Percentiles rank a stretch among this genome's conserved stretches.
phyloP scores from a whole-genome alignment of 108 stramenopile species.

The Pseudonitzschia delicatissima region DNA sequence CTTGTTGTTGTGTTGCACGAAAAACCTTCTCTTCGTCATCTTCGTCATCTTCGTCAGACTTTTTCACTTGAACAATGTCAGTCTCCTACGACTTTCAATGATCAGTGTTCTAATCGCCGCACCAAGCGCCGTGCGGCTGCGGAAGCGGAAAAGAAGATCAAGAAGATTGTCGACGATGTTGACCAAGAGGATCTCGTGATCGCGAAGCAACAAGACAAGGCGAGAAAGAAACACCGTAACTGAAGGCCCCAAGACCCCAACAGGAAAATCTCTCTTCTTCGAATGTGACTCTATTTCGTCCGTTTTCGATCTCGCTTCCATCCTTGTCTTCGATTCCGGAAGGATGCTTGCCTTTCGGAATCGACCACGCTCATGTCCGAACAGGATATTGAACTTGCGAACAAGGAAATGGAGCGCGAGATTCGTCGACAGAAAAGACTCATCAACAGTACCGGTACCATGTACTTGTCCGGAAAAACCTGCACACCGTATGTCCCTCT shows the following conservation, averaged over 20 bases:
- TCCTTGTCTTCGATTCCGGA: neutral
- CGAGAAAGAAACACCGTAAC: neutral
- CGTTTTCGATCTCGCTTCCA: neutral
- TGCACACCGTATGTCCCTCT: neutral
- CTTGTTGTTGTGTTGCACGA: neutral
- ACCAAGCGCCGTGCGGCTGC: neutral
- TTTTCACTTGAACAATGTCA: neutral
- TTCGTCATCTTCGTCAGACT: neutral
- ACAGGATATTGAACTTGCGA: too few relatives aligned
- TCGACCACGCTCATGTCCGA: too few relatives aligned
- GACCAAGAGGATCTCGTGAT: neutral
- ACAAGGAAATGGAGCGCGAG: neutral
- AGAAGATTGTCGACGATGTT: neutral
- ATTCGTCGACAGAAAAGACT: conserved; percentile 9
- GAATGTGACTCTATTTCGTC: too few relatives aligned
- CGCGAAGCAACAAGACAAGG: neutral
- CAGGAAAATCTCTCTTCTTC: too few relatives aligned
- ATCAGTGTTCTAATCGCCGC: neutral
- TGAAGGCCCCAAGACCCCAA: neutral
- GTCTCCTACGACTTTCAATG: neutral
- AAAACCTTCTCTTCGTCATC: neutral
- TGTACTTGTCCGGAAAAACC: conserved; percentile 27
- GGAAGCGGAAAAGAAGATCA: neutral
- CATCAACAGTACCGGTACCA: conserved; percentile 25
- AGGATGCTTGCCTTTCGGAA: too few relatives aligned